Percentiles rank a stretch among this genome's conserved stretches.
Conservation (phyloP, 768 basidiomycete genomes). For the Agaricus bisporus region DNA sequence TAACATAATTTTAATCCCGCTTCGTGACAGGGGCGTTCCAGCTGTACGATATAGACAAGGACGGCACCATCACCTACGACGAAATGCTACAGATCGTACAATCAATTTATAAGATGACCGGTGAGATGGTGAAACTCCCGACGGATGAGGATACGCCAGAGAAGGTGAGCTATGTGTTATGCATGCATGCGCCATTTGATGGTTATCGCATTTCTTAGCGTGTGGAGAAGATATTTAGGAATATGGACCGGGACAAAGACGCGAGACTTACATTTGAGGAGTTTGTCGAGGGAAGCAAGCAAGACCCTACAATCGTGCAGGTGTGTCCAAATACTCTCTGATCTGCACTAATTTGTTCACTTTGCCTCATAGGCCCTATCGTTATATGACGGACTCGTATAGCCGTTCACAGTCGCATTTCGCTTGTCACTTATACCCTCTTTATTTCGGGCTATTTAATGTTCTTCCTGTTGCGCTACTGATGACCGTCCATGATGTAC, state of each 20-base stretch:
- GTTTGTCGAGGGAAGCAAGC: conserved; percentile 97
- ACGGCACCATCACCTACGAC: conserved; percentile 95
- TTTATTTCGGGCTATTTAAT: not conserved
- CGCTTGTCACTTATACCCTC: conserved; percentile 1
- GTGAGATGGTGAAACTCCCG: conserved; percentile 98
- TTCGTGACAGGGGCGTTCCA: conserved; percentile 90
- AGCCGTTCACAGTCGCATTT: conserved; percentile 16
- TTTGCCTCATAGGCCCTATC: conserved; percentile 67
- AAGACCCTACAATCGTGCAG: conserved; percentile 99
- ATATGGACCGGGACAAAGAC: conserved; percentile 96
- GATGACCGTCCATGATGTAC: conserved; percentile 3
- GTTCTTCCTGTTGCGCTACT: not conserved
- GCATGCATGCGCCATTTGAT: conserved; percentile 8
- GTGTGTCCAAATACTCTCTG: conserved; percentile 30
- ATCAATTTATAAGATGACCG: conserved; percentile 99
- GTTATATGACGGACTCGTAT: conserved; percentile 92
- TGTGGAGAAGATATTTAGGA: conserved; percentile 96
- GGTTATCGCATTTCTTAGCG: conserved; percentile 47
- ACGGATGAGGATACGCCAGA: conserved; percentile 99
- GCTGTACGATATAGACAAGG: conserved; percentile 97
- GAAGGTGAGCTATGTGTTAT: conserved; percentile 52
- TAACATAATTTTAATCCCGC: conserved; percentile 6
- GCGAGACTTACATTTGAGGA: conserved; percentile 92
- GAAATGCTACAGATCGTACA: conserved; percentile 99
- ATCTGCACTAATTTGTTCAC: conserved; percentile 10